Evolutionary conservation across 352 stramenopile species (phyloP).

Genomic region (Saprolegnia diclina): DNA sequence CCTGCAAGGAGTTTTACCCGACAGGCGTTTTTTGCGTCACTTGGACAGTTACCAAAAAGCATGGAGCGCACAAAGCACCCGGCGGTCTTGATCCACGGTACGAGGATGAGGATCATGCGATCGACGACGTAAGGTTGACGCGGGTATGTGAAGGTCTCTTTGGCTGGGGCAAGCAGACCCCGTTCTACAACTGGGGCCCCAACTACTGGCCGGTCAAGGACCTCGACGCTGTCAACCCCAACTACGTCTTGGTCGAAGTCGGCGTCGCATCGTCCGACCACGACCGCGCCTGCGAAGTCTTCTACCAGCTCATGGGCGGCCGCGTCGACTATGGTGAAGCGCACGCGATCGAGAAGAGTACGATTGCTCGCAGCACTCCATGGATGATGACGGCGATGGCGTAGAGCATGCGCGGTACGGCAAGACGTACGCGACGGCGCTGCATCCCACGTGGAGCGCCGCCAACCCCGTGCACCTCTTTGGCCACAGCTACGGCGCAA

Average conservation of each 20-base stretch:
- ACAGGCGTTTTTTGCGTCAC: neutral
- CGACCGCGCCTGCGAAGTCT: constrained; percentile 30
- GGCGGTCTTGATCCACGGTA: constrained; percentile 17
- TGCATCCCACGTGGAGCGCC: constrained; percentile 28
- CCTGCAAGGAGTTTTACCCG: neutral
- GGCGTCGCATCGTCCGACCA: constrained; percentile 28
- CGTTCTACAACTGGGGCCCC: neutral
- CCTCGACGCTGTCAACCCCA: constrained; percentile 23
- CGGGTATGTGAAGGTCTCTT: constrained; percentile 10
- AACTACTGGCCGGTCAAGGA: constrained; percentile 25
- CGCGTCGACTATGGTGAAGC: constrained; percentile 29
- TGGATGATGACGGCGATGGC: neutral
- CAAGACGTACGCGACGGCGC: constrained; percentile 16
- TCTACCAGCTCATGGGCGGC: constrained; percentile 30
- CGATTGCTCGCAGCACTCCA: neutral
- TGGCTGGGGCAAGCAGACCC: constrained; percentile 20
- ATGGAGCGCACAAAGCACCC: constrained; percentile 18
- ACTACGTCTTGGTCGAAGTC: constrained; percentile 28
- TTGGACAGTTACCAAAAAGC: neutral
- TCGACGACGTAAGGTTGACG: neutral
- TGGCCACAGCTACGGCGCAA: constrained; percentile 25
- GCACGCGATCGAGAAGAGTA: constrained; percentile 23
- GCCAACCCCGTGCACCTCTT: constrained; percentile 25
- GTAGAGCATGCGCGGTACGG: constrained; percentile 23
- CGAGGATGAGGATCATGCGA: neutral